These are phyloP conservation scores for Penicillium chermesinum DNA, from an alignment of 495 filamentous ascomycete species.

Conservation along the genomic window DNA sequence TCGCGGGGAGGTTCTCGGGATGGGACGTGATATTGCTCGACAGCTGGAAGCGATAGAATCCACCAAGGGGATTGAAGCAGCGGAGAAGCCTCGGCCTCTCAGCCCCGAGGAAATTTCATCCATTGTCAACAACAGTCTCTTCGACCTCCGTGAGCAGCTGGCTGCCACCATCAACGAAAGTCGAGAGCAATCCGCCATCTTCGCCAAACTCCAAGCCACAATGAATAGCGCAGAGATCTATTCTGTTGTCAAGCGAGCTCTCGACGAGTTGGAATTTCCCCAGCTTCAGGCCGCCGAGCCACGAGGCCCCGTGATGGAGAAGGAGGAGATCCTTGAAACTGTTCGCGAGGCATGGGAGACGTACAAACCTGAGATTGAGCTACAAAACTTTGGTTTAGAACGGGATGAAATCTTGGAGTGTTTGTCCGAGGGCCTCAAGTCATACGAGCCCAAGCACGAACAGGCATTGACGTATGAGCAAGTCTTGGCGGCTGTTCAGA, in stretches of 20 bases:
- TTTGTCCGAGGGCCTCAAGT: conserved; percentile 73
- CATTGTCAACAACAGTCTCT: conserved; percentile 73
- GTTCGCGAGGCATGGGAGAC: conserved; percentile 85
- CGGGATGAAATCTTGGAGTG: conserved; percentile 82
- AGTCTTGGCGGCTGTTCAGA: conserved; percentile 73
- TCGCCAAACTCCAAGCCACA: conserved; percentile 42
- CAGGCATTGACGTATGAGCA: conserved; percentile 66
- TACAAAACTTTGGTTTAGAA: conserved; percentile 84
- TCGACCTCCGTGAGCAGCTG: conserved; percentile 76
- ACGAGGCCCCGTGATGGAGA: conserved; percentile 45
- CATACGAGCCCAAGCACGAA: conserved; percentile 59
- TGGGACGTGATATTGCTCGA: conserved; percentile 84
- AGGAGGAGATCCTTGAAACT: conserved; percentile 78
- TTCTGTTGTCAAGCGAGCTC: conserved; percentile 68
- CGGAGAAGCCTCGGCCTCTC: conserved; percentile 32
- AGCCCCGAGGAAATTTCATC: conserved; percentile 66
- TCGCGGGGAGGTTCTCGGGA: conserved; percentile 85
- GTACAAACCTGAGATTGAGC: conserved; percentile 85
- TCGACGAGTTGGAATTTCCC: conserved; percentile 56
- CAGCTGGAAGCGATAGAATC: conserved; percentile 65
- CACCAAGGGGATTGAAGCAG: conserved; percentile 33
- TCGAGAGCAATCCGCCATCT: conserved; percentile 56
- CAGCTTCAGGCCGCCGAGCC: conserved; percentile 31
- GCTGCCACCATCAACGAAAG: conserved; percentile 68
- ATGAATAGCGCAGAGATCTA: conserved; percentile 78